A percentile compares a stretch with the other conserved stretches of the same genome.
Conservation (phyloP, 2,329 filamentous ascomycete species). For the Botrytis cinerea region DNA sequence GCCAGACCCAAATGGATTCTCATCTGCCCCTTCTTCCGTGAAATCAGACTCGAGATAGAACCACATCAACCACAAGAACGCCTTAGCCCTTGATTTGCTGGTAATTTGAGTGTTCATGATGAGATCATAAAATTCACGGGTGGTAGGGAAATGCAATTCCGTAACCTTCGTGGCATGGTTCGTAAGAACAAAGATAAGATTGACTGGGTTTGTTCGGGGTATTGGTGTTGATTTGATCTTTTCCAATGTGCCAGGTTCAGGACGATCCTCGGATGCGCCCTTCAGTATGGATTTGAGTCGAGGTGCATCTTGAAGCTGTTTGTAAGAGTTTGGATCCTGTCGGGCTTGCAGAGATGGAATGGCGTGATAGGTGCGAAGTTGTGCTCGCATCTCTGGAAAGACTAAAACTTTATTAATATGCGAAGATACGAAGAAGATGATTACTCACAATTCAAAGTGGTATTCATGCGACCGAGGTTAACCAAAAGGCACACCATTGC, state of each 20-base stretch:
- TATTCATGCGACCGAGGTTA: constrained; percentile 98
- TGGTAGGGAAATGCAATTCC: constrained; percentile 83
- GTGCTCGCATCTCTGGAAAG: constrained; percentile 98
- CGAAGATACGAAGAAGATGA: constrained; percentile 17
- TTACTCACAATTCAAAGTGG: constrained; percentile 86
- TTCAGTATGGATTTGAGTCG: constrained; percentile 96
- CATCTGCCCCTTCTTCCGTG: constrained; percentile 78
- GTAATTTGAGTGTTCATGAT: constrained; percentile 87
- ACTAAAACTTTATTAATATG: constrained; percentile 56
- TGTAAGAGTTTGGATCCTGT: constrained; percentile 94
- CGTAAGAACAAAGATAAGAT: constrained; percentile 92
- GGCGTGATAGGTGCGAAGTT: constrained; percentile 94
- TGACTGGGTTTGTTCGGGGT: constrained; percentile 93
- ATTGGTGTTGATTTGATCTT: constrained; percentile 71
- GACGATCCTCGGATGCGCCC: constrained; percentile 87
- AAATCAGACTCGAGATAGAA: constrained; percentile 98
- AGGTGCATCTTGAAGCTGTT: constrained; percentile 95
- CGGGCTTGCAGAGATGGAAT: constrained; percentile 95
- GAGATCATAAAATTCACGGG: constrained; percentile 91
- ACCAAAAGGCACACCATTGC: constrained; percentile 98
- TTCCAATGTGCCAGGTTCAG: constrained; percentile 80
- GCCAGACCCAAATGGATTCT: constrained; percentile 84
- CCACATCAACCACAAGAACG: constrained; percentile 98
- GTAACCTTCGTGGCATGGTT: constrained; percentile 89
- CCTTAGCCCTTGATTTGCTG: constrained; percentile 78